phyloP scores from a whole-genome alignment of 805 yeast genomes.

The Saccharomyces cerevisiae region DNA sequence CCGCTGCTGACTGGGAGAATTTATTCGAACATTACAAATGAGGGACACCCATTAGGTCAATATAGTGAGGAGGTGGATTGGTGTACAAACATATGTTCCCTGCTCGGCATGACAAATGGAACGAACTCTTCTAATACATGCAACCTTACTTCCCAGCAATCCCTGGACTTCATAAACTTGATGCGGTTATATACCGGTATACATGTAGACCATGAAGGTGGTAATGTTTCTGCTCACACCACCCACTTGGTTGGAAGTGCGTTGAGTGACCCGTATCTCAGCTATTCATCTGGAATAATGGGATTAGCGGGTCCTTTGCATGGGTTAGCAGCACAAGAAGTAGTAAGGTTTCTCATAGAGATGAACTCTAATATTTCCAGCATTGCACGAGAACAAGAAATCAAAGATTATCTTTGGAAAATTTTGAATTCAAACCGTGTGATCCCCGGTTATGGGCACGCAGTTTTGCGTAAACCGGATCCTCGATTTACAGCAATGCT shows the following conservation, averaged over 20 bases:
- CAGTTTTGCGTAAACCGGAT: conserved; percentile 75
- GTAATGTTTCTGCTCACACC: conserved; percentile 75
- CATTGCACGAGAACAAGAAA: conserved; percentile 33
- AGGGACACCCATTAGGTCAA: conserved; percentile 46
- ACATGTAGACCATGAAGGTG: conserved; percentile 81
- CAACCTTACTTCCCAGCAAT: conserved; percentile 31
- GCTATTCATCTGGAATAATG: conserved; percentile 70
- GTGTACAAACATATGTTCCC: conserved; percentile 60
- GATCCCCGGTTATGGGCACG: conserved; percentile 85
- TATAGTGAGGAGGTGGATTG: conserved; percentile 53
- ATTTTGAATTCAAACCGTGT: conserved; percentile 66
- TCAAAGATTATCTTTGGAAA: conserved; percentile 63
- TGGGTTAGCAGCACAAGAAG: conserved; percentile 82
- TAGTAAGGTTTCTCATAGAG: conserved; percentile 60
- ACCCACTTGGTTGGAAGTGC: conserved; percentile 81
- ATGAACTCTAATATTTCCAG: conserved; percentile 43
- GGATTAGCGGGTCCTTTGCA: conserved; percentile 85
- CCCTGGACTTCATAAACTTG: conserved; percentile 56
- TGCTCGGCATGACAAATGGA: conserved; percentile 48
- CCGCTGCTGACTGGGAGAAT: conserved; percentile 70
- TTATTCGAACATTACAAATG: conserved; percentile 51
- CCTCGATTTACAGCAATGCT: conserved; percentile 73
- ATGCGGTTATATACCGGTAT: conserved; percentile 65
- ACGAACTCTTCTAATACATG: conserved; percentile 28
- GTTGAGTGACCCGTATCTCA: conserved; percentile 63